Base-by-base conservation (phyloP, 2,329 filamentous ascomycete species). In the Lasiodiplodia theobromae region DNA sequence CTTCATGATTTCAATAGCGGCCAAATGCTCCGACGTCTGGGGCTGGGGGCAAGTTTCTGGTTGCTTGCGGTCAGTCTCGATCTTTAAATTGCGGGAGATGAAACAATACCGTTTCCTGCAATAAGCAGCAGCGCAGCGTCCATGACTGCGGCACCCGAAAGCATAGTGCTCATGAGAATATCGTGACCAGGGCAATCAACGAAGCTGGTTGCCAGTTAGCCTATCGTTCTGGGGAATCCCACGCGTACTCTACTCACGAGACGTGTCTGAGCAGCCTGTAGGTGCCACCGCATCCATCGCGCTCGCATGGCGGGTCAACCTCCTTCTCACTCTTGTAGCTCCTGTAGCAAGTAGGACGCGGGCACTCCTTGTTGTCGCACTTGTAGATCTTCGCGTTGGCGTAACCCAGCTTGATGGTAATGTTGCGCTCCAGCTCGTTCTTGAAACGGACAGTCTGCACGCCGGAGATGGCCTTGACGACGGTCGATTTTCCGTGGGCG, bases 151-250 rank as follows among this genome's bases (percentile, higher is more conserved):
- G 96, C 96, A 78, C 96, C 96, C 78, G 96, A 99, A 87, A 99
- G 91, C 96, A 99, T 99, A 76, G 96, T 99, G 84, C 95, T 98
- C 96, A 99, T 99, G 81, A 99, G 94, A 94, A 99, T 99, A 85
- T 99, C 96, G 92, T 99, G 96, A 82, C 96, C 96, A 68, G 96
- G 96, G 87, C 96, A 98, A 83, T 98, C 96, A 74, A 98, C 96
- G 81, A 98, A 99, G 18, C 93, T 95, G 21, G 60, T 64, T 53
- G 73, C 66, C 74, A 31, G 44, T 68, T 62, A 69, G 68, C 47
- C 18, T 37, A 58, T 40, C n/a, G 12, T 16, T 58, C 65, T 28
- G 10, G 34, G 37, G 18, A 23, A 4, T 11, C n/a, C 10, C 6
- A 23, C 25, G 18, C 23, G 11, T 12, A n/a, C 47, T 60, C 28